A percentile compares a stretch with the other conserved stretches of the same genome.
Evolutionary conservation across 2,329 filamentous ascomycete species (phyloP).

Genomic region (Aotearoamyces nothofagi): DNA sequence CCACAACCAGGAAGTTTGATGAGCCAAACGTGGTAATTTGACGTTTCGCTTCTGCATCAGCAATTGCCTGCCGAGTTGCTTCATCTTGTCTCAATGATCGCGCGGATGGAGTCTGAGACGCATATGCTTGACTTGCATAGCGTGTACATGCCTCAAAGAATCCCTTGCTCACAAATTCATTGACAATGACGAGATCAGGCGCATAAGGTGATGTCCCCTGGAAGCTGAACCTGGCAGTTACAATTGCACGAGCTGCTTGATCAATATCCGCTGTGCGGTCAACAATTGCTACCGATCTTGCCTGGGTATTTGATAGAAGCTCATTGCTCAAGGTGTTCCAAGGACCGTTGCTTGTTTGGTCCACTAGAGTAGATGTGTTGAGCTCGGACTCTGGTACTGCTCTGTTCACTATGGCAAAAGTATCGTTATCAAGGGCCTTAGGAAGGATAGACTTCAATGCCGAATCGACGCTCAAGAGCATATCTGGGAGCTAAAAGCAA

Average conservation of each 20-base stretch:
- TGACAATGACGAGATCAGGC: slow-evolving; percentile 47
- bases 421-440: slow-evolving; percentile 28
- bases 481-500: slow-evolving; percentile 4
- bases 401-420: slow-evolving; percentile 25
- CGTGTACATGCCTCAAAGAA: slow-evolving; percentile 34
- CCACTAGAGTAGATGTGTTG: slow-evolving; percentile 5
- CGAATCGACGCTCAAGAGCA: slow-evolving; percentile 23
- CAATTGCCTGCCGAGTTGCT: background rate
- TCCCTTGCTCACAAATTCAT: slow-evolving; percentile 40
- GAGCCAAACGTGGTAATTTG: slow-evolving; percentile 4
- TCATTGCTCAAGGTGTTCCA: no score
- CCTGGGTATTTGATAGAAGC: slow-evolving; percentile 22
- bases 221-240: slow-evolving; percentile 37
- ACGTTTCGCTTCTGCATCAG: slow-evolving; percentile 1
- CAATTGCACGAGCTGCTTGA: slow-evolving; percentile 34
- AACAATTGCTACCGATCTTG: slow-evolving; percentile 36
- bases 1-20: slow-evolving; percentile 3
- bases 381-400: slow-evolving; percentile 13
- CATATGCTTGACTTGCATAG: slow-evolving; percentile 18
- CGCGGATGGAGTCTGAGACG: slow-evolving; percentile 1
- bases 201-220: slow-evolving; percentile 42
- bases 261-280: slow-evolving; percentile 41
- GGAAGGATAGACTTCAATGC: slow-evolving; percentile 22
- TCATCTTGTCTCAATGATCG: background rate
- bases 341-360: slow-evolving; percentile 4